Conservation (phyloP, 768 basidiomycete genomes). For the Udeniomyces megalosporus region DNA sequence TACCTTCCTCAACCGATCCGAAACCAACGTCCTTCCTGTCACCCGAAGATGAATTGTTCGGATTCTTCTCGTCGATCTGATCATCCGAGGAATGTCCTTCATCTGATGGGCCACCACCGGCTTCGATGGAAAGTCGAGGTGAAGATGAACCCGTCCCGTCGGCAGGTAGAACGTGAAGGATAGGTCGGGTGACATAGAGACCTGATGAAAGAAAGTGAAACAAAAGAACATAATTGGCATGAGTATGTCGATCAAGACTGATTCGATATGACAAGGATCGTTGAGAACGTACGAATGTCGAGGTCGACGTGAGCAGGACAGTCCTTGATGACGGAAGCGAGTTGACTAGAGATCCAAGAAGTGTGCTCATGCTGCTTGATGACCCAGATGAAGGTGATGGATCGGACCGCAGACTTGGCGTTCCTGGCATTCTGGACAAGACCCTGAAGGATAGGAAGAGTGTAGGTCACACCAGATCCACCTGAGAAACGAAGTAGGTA, state of each 20-base stretch:
- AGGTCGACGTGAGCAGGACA: constrained; percentile 1
- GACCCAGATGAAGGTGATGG: constrained; percentile 12
- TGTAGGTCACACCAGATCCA: constrained; percentile 14
- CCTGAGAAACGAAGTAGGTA: neutral
- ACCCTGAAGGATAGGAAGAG: neutral
- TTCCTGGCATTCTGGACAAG: neutral
- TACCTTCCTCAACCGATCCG: neutral
- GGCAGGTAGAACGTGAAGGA: neutral
- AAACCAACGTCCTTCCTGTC: neutral
- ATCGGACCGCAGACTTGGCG: neutral
- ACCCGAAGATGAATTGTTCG: too few relatives aligned
- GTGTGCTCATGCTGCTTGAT: neutral
- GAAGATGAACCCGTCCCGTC: neutral
- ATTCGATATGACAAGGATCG: neutral
- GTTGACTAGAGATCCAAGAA: neutral
- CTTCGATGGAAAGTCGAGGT: neutral
- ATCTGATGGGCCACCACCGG: neutral
- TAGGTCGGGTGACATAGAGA: neutral
- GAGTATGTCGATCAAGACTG: neutral
- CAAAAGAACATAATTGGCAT: neutral
- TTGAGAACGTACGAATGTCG: constrained; percentile 1
- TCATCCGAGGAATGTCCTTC: neutral
- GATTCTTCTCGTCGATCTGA: neutral
- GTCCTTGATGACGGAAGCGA: neutral
- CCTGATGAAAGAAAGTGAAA: neutral